A percentile compares a stretch with the other conserved stretches of the same genome.
Conservation (phyloP, 2,329 filamentous ascomycete species). For the Aureobasidium sp. region DNA sequence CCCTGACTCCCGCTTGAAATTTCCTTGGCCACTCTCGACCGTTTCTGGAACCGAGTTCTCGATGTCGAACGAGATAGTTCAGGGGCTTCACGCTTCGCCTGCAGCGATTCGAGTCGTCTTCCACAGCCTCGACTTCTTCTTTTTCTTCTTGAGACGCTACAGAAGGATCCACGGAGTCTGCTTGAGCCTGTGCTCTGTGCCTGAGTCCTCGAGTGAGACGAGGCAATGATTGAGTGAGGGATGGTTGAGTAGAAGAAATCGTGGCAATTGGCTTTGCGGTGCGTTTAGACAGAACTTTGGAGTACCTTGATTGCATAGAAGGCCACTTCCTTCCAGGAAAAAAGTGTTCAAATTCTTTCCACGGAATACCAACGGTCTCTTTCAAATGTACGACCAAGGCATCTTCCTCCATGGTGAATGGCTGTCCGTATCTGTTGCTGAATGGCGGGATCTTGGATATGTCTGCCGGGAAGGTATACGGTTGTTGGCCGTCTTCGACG, state of each 20-base stretch:
- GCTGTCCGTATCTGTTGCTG: not conserved
- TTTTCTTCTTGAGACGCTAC: not conserved
- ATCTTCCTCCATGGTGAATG: conserved; percentile 1
- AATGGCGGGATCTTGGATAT: not conserved
- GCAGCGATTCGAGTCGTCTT: not conserved
- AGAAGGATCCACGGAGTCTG: not conserved
- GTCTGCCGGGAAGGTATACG: not conserved
- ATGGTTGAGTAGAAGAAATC: not conserved
- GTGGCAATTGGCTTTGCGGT: too few species aligned
- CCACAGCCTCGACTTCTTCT: not conserved
- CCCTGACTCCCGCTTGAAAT: not conserved
- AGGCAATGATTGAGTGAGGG: not conserved
- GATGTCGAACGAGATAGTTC: not conserved
- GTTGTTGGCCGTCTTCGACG: not conserved
- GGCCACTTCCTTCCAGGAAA: not conserved
- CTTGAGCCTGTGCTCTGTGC: not conserved
- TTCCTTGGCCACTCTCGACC: conserved; percentile 2
- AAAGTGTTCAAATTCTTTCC: not conserved
- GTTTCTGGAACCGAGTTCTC: not conserved
- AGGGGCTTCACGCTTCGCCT: not conserved
- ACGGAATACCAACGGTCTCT: not conserved
- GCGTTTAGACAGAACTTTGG: not conserved
- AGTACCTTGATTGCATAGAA: not conserved
- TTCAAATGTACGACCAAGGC: not conserved
- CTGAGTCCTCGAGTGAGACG: not conserved